These are phyloP conservation scores for Boletus barrowsii DNA, from an alignment of 768 basidiomycete genomes.

Conservation along the genomic window DNA sequence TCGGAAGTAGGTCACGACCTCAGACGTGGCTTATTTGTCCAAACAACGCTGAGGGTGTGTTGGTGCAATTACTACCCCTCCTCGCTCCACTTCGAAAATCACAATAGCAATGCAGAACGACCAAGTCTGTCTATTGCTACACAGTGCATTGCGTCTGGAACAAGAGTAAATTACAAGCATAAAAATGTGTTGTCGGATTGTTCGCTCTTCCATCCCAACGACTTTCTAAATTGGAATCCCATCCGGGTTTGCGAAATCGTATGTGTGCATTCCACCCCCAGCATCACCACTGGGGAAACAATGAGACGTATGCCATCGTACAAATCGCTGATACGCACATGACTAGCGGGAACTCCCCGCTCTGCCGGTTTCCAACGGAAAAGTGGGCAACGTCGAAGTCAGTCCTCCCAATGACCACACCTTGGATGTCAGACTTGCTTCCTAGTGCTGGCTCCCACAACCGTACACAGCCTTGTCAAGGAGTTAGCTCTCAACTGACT, in stretches of 20 bases:
- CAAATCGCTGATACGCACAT: constrained; percentile 45
- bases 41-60: constrained; percentile 19
- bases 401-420: constrained; percentile 48
- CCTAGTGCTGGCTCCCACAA: constrained; percentile 60
- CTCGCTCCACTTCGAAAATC: not conserved
- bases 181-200: not conserved
- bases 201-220: not conserved
- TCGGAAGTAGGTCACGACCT: constrained; percentile 12
- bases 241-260: constrained; percentile 31
- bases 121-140: not conserved
- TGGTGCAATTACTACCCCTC: not conserved
- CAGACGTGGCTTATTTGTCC: constrained; percentile 29
- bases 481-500: constrained; percentile 1
- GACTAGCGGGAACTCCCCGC: constrained; percentile 53
- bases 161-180: constrained; percentile 9
- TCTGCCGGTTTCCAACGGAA: constrained; percentile 51
- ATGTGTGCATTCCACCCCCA: constrained; percentile 47
- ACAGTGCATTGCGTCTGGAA: not conserved
- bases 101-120: not conserved
- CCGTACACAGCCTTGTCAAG: constrained; percentile 58
- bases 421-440: constrained; percentile 38
- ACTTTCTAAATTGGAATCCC: constrained; percentile 17
- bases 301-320: constrained; percentile 20
- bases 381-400: constrained; percentile 59
- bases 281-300: constrained; percentile 42